phyloP scores from a whole-genome alignment of 352 stramenopile species.

The Phytopythium montanum region DNA sequence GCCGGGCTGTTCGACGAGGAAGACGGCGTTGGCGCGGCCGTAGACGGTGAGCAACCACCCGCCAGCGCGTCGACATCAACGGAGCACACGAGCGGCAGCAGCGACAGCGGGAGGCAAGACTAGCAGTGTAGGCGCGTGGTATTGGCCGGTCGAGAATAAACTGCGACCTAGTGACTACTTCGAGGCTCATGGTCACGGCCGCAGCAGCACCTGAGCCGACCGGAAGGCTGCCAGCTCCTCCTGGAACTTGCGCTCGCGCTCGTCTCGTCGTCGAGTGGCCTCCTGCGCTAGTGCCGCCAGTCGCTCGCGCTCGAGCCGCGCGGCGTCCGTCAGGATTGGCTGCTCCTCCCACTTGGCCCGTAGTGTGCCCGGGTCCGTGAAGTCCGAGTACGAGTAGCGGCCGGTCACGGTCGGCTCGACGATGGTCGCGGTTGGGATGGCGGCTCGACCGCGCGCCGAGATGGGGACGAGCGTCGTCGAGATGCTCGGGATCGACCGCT shows the following conservation, averaged over 20 bases:
- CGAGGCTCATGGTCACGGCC: not conserved
- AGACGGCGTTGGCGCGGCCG: not conserved
- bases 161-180: not conserved
- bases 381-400: slow-evolving; percentile 21
- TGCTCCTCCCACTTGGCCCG: slow-evolving; percentile 38
- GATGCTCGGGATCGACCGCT: slow-evolving; percentile 4
- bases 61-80: not conserved
- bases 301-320: slow-evolving; percentile 23
- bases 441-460: not conserved
- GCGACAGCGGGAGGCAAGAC: slow-evolving; percentile 2
- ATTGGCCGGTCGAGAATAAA: not conserved
- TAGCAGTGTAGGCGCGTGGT: not conserved
- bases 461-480: slow-evolving; percentile 1
- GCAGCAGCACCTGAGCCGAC: slow-evolving; percentile 1
- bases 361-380: slow-evolving; percentile 9
- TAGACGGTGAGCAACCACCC: not conserved
- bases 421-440: not conserved
- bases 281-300: slow-evolving; percentile 24
- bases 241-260: slow-evolving; percentile 49
- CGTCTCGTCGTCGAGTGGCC: slow-evolving; percentile 21
- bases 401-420: not conserved
- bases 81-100: not conserved
- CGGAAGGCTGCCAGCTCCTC: slow-evolving; percentile 52
- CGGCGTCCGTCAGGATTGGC: slow-evolving; percentile 46
- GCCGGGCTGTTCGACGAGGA: slow-evolving; percentile 4